A percentile compares a stretch with the other conserved stretches of the same genome.
phyloP scores from a whole-genome alignment of 345 rosid species.

The Salix arbutifolia region DNA sequence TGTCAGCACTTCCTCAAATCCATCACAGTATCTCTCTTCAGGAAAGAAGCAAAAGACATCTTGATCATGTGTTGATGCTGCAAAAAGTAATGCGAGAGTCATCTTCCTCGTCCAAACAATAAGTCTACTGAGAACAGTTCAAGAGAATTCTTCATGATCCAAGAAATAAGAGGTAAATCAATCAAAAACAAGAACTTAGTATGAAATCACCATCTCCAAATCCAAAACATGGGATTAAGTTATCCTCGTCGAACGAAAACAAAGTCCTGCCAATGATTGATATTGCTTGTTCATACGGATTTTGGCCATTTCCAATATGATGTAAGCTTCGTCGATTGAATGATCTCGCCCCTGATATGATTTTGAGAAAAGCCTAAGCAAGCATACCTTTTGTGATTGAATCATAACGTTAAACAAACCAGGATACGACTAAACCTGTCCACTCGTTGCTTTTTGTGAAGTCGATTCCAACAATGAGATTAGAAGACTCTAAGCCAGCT shows the following conservation, averaged over 20 bases:
- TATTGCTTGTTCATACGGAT: constrained; percentile 81
- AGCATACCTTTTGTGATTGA: neutral
- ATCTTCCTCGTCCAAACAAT: neutral
- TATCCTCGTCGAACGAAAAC: constrained; percentile 72
- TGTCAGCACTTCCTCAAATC: constrained; percentile 82
- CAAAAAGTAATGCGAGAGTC: constrained; percentile 4
- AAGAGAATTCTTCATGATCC: neutral
- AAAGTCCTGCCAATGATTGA: constrained; percentile 73
- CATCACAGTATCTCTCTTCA: constrained; percentile 59
- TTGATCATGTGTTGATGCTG: constrained; percentile 91
- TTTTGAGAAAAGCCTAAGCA: constrained; percentile 15
- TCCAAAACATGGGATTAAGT: constrained; percentile 78
- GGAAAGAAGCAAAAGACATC: constrained; percentile 80
- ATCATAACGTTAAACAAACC: constrained; percentile 1
- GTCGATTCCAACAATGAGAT: constrained; percentile 88
- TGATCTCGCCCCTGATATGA: constrained; percentile 58
- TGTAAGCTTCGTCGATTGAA: constrained; percentile 66
- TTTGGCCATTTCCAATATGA: constrained; percentile 47
- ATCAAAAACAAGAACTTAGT: neutral
- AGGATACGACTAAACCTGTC: constrained; percentile 55
- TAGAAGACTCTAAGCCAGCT: constrained; percentile 93
- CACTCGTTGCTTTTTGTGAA: constrained; percentile 97
- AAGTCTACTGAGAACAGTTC: neutral
- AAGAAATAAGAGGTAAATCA: neutral
- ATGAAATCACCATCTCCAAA: constrained; percentile 62